A percentile compares a stretch with the other conserved stretches of the same genome.
phyloP scores from a whole-genome alignment of 2,329 filamentous ascomycete genomes.

The Acrocalymma vagum region DNA sequence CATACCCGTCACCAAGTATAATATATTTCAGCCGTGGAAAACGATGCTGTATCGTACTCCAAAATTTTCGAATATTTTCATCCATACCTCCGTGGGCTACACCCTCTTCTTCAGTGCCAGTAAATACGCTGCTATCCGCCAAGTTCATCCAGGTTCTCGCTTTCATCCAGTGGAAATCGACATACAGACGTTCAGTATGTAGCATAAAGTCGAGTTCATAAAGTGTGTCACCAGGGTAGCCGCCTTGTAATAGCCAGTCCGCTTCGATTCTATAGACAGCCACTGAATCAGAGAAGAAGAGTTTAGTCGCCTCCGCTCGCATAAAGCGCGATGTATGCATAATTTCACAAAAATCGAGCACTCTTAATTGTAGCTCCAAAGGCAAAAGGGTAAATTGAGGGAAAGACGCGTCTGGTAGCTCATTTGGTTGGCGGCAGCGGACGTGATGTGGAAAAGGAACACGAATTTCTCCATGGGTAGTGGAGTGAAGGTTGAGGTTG shows the following conservation, averaged over 20 bases:
- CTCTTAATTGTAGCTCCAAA: conserved; percentile 7
- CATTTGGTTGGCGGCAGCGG: neutral
- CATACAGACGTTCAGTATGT: too few relatives aligned
- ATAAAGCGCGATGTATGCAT: too few relatives aligned
- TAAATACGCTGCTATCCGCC: neutral
- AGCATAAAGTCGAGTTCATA: too few relatives aligned
- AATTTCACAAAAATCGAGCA: conserved; percentile 4
- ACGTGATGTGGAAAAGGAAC: conserved; percentile 11
- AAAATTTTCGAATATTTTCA: conserved; percentile 5
- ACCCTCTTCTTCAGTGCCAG: conserved; percentile 6
- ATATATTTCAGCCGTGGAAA: conserved; percentile 4
- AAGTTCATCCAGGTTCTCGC: conserved; percentile 1
- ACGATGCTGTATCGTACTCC: conserved; percentile 5
- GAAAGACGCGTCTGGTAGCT: conserved; percentile 3
- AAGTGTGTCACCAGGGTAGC: too few relatives aligned
- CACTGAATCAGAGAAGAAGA: too few relatives aligned
- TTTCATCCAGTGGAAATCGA: conserved; percentile 1
- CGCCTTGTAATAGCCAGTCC: too few relatives aligned
- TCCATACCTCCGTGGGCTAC: conserved; percentile 3
- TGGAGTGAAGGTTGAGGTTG: conserved; percentile 8
- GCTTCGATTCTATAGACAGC: too few relatives aligned
- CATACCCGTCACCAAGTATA: conserved; percentile 7
- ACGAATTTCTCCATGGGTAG: conserved; percentile 8
- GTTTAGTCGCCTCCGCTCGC: too few relatives aligned
- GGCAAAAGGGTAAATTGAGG: neutral